Conservation (phyloP, 257 asterid genomes). For the Fraxinus anomala region DNA sequence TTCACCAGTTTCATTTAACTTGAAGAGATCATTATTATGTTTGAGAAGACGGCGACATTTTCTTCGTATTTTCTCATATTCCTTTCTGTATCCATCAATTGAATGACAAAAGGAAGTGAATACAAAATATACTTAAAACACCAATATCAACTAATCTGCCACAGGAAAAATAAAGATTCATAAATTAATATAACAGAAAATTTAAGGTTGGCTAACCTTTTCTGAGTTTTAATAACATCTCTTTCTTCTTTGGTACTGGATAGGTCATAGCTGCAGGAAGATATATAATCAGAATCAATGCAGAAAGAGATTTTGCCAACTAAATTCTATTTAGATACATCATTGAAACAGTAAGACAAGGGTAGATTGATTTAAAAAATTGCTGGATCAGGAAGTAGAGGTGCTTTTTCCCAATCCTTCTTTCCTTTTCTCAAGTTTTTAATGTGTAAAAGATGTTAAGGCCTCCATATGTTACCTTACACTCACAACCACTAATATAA, state of each 20-base stretch:
- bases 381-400: background rate
- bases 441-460: background rate
- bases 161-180: slow-evolving; percentile 5
- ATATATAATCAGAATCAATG: slow-evolving; percentile 19
- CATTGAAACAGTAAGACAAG: background rate
- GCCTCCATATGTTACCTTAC: background rate
- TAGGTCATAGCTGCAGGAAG: slow-evolving; percentile 71
- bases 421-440: background rate
- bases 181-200: background rate
- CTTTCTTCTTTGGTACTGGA: slow-evolving; percentile 77
- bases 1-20: slow-evolving; percentile 40
- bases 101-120: slow-evolving; percentile 24
- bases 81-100: slow-evolving; percentile 56
- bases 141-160: background rate
- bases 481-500: background rate
- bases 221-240: slow-evolving; percentile 53
- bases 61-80: slow-evolving; percentile 73
- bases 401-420: background rate
- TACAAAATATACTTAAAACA: slow-evolving; percentile 12
- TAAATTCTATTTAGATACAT: slow-evolving; percentile 12
- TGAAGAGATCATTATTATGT: slow-evolving; percentile 33
- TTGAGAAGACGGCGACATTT: slow-evolving; percentile 61
- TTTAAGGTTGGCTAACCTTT: slow-evolving; percentile 47
- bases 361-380: background rate
- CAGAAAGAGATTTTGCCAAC: slow-evolving; percentile 15